phyloP scores from a whole-genome alignment of 768 basidiomycete species.

The Cystobasidium onofrii region DNA sequence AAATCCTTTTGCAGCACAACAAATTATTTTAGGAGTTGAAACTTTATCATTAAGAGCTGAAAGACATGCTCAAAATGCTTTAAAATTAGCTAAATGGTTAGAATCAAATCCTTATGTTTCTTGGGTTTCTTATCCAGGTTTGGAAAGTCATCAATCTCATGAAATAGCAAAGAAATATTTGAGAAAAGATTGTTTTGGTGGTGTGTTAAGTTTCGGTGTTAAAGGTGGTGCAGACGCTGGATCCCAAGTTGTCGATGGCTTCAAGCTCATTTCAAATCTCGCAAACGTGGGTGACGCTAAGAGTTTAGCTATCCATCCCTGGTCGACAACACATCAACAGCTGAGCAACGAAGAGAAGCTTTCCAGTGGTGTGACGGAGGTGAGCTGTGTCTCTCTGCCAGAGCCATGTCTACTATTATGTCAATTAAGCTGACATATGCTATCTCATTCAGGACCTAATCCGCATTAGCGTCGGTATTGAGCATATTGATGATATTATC shows the following conservation, averaged over 20 bases:
- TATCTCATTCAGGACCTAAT: slow-evolving; percentile 55
- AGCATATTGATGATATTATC: slow-evolving; percentile 47
- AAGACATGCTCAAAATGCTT: slow-evolving; percentile 59
- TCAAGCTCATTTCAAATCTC: slow-evolving; percentile 60
- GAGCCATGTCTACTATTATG: background rate
- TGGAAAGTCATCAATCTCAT: slow-evolving; percentile 58
- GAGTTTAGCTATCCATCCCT: slow-evolving; percentile 67
- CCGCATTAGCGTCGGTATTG: slow-evolving; percentile 50
- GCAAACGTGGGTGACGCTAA: slow-evolving; percentile 52
- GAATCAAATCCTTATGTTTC: slow-evolving; percentile 58
- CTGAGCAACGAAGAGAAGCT: slow-evolving; percentile 57
- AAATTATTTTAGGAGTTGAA: slow-evolving; percentile 59
- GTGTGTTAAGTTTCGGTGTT: slow-evolving; percentile 69
- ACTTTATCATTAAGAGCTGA: slow-evolving; percentile 32
- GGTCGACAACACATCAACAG: slow-evolving; percentile 68
- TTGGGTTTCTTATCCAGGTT: slow-evolving; percentile 65
- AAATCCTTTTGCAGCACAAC: slow-evolving; percentile 66
- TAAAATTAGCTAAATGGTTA: slow-evolving; percentile 62
- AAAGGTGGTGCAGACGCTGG: slow-evolving; percentile 51
- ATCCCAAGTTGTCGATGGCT: slow-evolving; percentile 56
- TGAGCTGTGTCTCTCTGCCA: too few species aligned
- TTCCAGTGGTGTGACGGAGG: slow-evolving; percentile 57
- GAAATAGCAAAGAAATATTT: slow-evolving; percentile 50
- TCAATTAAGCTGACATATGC: too few species aligned
- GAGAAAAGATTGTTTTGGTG: slow-evolving; percentile 52